Conservation (phyloP, 495 filamentous ascomycete genomes). For the Xylaria castorea region DNA sequence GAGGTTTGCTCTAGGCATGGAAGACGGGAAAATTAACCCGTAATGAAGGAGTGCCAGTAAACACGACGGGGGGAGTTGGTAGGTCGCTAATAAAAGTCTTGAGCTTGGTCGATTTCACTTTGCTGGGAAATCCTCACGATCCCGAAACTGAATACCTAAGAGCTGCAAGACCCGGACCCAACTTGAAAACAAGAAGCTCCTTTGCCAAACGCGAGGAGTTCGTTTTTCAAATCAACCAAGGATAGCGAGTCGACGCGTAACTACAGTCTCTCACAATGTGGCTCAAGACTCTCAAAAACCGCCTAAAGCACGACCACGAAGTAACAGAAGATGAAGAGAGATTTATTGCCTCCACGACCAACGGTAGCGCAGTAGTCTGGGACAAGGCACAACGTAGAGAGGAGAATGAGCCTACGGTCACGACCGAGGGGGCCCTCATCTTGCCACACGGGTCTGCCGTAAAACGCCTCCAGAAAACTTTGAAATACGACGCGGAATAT, state of each 20-base stretch:
- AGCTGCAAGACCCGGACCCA: background rate
- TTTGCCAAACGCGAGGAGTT: background rate
- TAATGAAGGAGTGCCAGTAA: background rate
- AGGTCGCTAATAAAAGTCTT: background rate
- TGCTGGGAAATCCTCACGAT: background rate
- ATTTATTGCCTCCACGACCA: background rate
- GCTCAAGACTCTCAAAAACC: background rate
- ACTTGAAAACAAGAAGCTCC: background rate
- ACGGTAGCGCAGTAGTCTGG: background rate
- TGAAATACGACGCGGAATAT: conserved; percentile 29
- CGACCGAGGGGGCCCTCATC: conserved; percentile 1
- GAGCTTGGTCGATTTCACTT: background rate
- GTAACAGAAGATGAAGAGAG: background rate
- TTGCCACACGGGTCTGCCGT: background rate
- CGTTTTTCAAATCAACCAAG: background rate
- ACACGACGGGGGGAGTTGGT: background rate
- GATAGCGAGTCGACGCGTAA: background rate
- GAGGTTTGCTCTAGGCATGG: background rate
- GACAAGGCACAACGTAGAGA: background rate
- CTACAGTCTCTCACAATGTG: background rate
- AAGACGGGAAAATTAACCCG: background rate
- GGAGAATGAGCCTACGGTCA: background rate
- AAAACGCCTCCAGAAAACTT: conserved; percentile 14
- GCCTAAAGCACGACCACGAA: conserved; percentile 1
- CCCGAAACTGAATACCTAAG: background rate